These are phyloP conservation scores for Chondrus crispus DNA, from an alignment of 23 red algal genomes.

Conservation along the genomic window DNA sequence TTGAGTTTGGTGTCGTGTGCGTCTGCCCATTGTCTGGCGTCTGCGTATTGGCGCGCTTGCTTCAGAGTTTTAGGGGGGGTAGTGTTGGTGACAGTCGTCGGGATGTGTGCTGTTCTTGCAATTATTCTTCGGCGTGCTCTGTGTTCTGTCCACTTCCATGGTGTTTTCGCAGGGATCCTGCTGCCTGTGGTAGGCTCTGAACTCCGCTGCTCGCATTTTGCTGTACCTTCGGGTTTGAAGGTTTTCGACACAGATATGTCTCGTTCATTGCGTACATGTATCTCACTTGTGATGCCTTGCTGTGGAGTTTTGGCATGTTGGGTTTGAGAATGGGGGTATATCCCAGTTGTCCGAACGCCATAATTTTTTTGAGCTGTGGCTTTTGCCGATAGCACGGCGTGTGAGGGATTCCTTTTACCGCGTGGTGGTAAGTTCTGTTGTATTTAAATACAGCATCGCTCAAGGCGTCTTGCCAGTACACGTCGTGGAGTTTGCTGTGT, in stretches of 20 bases:
- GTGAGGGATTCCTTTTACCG: neutral
- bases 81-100: neutral
- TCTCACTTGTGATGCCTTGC: no score
- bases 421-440: neutral
- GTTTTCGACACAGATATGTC: no score
- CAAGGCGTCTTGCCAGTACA: neutral
- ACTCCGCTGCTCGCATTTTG: no score
- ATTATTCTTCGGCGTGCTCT: no score
- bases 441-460: neutral
- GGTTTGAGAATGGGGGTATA: no score
- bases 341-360: neutral
- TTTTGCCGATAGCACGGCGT: neutral
- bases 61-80: neutral
- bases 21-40: neutral
- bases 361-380: neutral
- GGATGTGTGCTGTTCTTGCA: no score
- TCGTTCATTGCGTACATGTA: no score
- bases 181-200: no score
- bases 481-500: neutral
- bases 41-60: neutral
- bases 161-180: no score
- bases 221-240: no score
- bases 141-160: no score
- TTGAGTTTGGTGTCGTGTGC: constrained; percentile 12
- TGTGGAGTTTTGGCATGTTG: no score